Percentiles rank a stretch among this genome's conserved stretches.
phyloP scores from a whole-genome alignment of 1,284 basidiomycete genomes.

The Apiotrichum porosum region DNA sequence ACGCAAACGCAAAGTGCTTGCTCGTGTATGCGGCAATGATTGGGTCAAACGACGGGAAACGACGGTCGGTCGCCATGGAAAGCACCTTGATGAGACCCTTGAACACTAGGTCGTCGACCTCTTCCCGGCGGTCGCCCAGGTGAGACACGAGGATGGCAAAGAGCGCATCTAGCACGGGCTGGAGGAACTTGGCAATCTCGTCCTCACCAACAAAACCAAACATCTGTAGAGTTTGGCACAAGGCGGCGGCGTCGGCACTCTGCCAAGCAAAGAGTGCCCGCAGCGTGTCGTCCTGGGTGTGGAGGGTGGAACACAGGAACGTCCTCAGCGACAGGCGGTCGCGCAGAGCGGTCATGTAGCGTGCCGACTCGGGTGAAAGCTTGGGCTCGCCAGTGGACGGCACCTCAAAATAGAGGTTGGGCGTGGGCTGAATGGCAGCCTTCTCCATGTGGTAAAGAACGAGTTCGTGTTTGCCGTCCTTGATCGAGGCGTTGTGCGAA shows the following conservation, averaged over 20 bases:
- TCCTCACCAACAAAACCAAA: constrained; percentile 90
- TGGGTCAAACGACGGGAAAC: constrained; percentile 93
- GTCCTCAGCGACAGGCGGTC: constrained; percentile 80
- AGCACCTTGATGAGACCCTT: constrained; percentile 85
- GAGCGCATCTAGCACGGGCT: constrained; percentile 86
- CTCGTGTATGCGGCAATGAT: constrained; percentile 92
- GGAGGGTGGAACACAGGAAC: constrained; percentile 85
- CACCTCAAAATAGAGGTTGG: constrained; percentile 66
- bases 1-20: constrained; percentile 73
- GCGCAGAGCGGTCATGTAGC: constrained; percentile 62
- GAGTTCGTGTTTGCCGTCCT: constrained; percentile 84
- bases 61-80: constrained; percentile 83
- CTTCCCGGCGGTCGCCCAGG: constrained; percentile 61
- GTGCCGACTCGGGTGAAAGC: constrained; percentile 61
- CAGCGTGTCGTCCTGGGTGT: constrained; percentile 86
- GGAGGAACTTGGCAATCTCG: constrained; percentile 91
- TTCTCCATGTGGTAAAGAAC: constrained; percentile 76
- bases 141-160: constrained; percentile 80
- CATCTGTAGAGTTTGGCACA: constrained; percentile 70
- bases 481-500: constrained; percentile 71
- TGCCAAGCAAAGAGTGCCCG: constrained; percentile 83
- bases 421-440: constrained; percentile 55
- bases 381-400: constrained; percentile 60
- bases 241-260: constrained; percentile 57
- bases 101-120: constrained; percentile 83